Evolutionary conservation across 192 early-diverging fungal genomes (phyloP).

Genomic region (Rhizophagus sp.): DNA sequence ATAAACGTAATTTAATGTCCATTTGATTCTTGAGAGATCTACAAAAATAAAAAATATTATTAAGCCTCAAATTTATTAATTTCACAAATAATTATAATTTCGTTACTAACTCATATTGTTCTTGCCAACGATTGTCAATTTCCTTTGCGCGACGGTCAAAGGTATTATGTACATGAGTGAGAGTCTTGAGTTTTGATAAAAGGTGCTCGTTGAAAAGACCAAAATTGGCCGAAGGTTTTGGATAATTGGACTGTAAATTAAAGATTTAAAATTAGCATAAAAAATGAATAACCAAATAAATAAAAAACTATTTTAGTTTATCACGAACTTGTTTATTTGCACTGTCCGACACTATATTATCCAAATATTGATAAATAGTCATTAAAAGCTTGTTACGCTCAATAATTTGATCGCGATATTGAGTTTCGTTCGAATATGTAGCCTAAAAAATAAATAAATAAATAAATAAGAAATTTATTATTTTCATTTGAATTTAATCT

Average conservation of each 20-base stretch:
- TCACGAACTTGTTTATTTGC: constrained; percentile 33
- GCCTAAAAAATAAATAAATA: background rate
- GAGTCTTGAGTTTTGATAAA: constrained; percentile 38
- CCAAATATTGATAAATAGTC: constrained; percentile 39
- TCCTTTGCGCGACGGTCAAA: constrained; percentile 45
- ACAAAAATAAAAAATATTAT: background rate
- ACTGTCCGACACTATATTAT: constrained; percentile 42
- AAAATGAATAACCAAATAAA: too few relatives aligned
- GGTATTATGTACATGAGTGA: constrained; percentile 36
- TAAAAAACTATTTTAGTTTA: background rate
- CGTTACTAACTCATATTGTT: constrained; percentile 37
- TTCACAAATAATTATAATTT: background rate
- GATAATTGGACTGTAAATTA: constrained; percentile 18
- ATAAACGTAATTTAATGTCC: constrained; percentile 38
- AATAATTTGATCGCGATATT: constrained; percentile 36
- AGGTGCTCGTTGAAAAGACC: constrained; percentile 41
- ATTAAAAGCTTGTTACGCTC: constrained; percentile 45
- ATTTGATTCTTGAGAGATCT: constrained; percentile 41
- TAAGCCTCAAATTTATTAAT: background rate
- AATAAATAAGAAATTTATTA: background rate
- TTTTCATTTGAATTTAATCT: background rate
- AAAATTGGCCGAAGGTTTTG: constrained; percentile 44
- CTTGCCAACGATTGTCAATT: constrained; percentile 39
- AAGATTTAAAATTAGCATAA: background rate
- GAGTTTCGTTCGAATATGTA: constrained; percentile 23